These are phyloP conservation scores for Backusella tuberculispora DNA, from an alignment of 192 early-diverging fungal genomes.

Conservation along the genomic window DNA sequence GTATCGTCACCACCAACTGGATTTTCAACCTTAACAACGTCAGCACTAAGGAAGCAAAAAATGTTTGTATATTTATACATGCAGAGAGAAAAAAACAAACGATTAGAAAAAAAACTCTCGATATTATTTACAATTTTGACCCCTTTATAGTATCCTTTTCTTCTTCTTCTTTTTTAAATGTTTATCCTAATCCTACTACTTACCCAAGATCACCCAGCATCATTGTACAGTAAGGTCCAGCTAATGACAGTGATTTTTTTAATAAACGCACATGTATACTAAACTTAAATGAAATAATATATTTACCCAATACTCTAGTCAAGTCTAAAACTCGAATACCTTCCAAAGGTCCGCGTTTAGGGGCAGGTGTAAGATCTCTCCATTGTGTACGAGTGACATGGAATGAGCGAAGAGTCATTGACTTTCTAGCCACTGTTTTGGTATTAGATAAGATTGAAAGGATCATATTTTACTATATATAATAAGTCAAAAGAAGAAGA, in stretches of 20 bases:
- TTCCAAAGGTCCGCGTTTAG: constrained; percentile 4
- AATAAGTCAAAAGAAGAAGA: background rate
- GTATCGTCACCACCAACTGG: constrained; percentile 88
- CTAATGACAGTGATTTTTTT: constrained; percentile 33
- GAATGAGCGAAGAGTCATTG: constrained; percentile 10
- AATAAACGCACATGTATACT: background rate
- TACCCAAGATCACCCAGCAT: constrained; percentile 79
- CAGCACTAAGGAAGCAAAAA: constrained; percentile 56
- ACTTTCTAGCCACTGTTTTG: background rate
- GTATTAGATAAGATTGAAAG: constrained; percentile 1
- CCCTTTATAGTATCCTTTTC: background rate
- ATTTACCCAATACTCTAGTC: constrained; percentile 65
- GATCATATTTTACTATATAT: background rate
- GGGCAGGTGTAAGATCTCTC: constrained; percentile 2
- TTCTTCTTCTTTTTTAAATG: background rate
- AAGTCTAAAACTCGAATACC: constrained; percentile 65
- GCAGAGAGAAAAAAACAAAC: too few relatives aligned
- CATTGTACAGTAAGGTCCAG: constrained; percentile 83
- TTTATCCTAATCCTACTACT: constrained; percentile 1
- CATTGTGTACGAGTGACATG: background rate
- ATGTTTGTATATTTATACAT: too few relatives aligned
- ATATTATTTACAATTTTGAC: background rate
- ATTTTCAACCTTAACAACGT: constrained; percentile 90
- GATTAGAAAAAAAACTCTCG: background rate
- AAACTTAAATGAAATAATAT: background rate